These are phyloP conservation scores for Neurospora sp. DNA, from an alignment of 495 filamentous ascomycete genomes.

Conservation along the genomic window DNA sequence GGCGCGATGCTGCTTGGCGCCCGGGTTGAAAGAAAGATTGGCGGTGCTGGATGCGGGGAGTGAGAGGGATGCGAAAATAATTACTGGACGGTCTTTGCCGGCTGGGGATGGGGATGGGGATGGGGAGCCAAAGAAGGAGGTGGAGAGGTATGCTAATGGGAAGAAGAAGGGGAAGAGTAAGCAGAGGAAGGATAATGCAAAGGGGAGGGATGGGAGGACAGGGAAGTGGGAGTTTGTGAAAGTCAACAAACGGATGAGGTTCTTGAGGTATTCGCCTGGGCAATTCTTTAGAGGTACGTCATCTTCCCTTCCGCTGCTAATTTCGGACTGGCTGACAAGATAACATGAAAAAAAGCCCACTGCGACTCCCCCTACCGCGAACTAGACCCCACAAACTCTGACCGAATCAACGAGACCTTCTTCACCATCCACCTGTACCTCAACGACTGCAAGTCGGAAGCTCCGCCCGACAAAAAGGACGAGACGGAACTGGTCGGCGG, in stretches of 20 bases:
- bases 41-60: not conserved
- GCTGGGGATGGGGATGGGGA: not conserved
- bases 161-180: not conserved
- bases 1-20: conserved; percentile 31
- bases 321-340: too few species aligned
- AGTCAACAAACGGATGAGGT: conserved; percentile 49
- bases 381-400: conserved; percentile 12
- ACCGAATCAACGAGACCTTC: conserved; percentile 43
- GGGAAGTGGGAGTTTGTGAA: conserved; percentile 42
- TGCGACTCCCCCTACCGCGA: conserved; percentile 61
- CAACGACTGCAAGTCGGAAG: conserved; percentile 41
- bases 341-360: conserved; percentile 38
- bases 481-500: conserved; percentile 44
- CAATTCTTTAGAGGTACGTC: conserved; percentile 25
- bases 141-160: not conserved
- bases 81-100: not conserved
- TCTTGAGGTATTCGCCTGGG: not conserved
- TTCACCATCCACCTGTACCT: conserved; percentile 82
- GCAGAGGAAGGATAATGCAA: too few species aligned
- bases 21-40: conserved; percentile 21
- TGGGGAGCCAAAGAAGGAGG: not conserved
- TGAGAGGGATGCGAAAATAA: not conserved
- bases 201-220: not conserved
- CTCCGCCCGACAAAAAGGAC: conserved; percentile 3
- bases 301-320: too few species aligned